A percentile compares a stretch with the other conserved stretches of the same genome.
Conservation (phyloP, 2,329 filamentous ascomycete species). For the Amauroascus verrucosus region DNA sequence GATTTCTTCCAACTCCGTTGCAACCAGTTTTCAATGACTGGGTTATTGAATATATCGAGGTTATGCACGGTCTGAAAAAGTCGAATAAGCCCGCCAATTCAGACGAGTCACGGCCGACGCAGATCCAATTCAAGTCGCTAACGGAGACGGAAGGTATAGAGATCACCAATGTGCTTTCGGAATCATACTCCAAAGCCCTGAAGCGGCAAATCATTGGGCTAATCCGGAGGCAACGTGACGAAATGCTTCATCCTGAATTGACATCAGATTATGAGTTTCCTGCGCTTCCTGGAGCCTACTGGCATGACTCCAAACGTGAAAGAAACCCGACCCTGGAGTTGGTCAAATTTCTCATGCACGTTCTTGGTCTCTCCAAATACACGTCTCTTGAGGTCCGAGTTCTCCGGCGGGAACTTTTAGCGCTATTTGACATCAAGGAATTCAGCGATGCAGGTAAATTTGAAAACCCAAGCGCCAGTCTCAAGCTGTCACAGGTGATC, state of each 20-base stretch:
- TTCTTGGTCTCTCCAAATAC: slow-evolving; percentile 80
- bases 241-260: slow-evolving; percentile 80
- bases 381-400: slow-evolving; percentile 80
- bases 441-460: slow-evolving; percentile 85
- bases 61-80: slow-evolving; percentile 82
- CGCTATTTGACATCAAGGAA: slow-evolving; percentile 86
- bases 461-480: slow-evolving; percentile 66
- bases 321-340: slow-evolving; percentile 76
- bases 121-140: slow-evolving; percentile 48
- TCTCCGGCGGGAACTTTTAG: slow-evolving; percentile 77
- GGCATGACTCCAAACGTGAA: slow-evolving; percentile 45
- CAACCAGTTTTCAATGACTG: slow-evolving; percentile 83
- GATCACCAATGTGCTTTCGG: slow-evolving; percentile 59
- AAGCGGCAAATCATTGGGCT: slow-evolving; percentile 78
- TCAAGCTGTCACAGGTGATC: slow-evolving; percentile 64
- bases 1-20: slow-evolving; percentile 70
- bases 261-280: slow-evolving; percentile 83
- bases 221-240: slow-evolving; percentile 75
- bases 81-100: slow-evolving; percentile 52
- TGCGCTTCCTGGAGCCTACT: slow-evolving; percentile 47
- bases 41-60: slow-evolving; percentile 86
- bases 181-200: slow-evolving; percentile 74
- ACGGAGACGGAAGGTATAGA: slow-evolving; percentile 51
- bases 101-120: slow-evolving; percentile 49
- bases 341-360: slow-evolving; percentile 86